Conservation (phyloP, 139 green algal species). For the Pleodorina starrii region DNA sequence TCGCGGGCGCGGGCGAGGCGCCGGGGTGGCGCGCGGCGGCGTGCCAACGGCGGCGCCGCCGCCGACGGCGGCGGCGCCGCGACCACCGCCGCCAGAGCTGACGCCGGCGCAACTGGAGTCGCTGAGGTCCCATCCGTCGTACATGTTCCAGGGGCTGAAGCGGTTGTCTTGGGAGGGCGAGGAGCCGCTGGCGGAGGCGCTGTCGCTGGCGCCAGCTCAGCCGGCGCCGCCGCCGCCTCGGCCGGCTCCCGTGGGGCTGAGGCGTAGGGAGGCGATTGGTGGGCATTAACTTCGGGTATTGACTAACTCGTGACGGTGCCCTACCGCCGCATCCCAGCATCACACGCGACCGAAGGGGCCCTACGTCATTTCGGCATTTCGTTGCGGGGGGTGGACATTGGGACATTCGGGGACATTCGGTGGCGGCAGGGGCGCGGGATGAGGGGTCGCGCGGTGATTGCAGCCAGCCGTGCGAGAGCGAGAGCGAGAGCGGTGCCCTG, state of each 20-base stretch:
- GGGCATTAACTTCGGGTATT: too few relatives aligned
- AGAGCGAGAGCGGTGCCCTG: too few relatives aligned
- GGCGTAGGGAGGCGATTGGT: neutral
- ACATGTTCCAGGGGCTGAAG: constrained; percentile 9
- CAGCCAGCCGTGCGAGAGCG: too few relatives aligned
- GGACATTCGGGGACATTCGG: too few relatives aligned
- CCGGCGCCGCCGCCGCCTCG: too few relatives aligned
- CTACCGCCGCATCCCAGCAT: too few relatives aligned
- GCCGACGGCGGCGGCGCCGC: neutral
- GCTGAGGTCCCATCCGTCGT: neutral
- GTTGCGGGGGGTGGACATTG: too few relatives aligned
- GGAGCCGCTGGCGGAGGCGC: neutral
- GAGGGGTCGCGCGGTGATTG: too few relatives aligned
- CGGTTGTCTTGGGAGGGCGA: neutral
- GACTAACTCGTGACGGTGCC: too few relatives aligned
- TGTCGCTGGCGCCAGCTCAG: neutral
- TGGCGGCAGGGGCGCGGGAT: too few relatives aligned
- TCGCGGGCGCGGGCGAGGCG: neutral
- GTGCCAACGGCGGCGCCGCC: neutral
- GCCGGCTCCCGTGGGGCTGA: neutral
- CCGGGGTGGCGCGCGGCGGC: neutral
- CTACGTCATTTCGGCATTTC: too few relatives aligned
- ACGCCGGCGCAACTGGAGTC: constrained; percentile 9
- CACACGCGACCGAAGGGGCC: too few relatives aligned
- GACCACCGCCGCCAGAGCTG: neutral